phyloP scores from a whole-genome alignment of 2,329 filamentous ascomycete species.

The Monascus ruber region DNA sequence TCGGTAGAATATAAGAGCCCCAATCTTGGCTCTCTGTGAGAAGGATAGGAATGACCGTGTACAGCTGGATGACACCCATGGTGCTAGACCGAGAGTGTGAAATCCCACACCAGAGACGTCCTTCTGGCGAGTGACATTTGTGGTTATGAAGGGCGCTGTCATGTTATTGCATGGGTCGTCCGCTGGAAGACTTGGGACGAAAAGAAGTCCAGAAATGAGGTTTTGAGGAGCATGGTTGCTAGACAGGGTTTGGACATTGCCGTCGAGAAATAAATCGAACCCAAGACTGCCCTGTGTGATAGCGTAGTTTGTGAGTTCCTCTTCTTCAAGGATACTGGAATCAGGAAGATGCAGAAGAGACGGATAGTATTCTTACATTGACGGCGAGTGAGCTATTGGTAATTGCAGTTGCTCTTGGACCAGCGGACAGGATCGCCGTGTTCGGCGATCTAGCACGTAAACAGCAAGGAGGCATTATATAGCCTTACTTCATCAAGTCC shows the following conservation, averaged over 20 bases:
- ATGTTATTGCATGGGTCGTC: constrained; percentile 52
- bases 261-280: constrained; percentile 27
- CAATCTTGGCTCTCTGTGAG: constrained; percentile 50
- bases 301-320: neutral
- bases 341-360: neutral
- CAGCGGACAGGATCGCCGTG: too few species aligned
- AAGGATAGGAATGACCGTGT: constrained; percentile 58
- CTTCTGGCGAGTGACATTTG: constrained; percentile 60
- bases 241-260: constrained; percentile 65
- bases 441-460: too few species aligned
- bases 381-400: constrained; percentile 8
- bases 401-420: too few species aligned
- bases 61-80: constrained; percentile 70
- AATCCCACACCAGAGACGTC: constrained; percentile 57
- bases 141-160: constrained; percentile 56
- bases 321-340: neutral
- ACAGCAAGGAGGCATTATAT: too few species aligned
- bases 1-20: constrained; percentile 47
- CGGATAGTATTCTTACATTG: constrained; percentile 19
- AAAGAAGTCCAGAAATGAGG: constrained; percentile 66
- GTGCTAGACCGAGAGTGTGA: constrained; percentile 68
- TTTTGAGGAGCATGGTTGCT: constrained; percentile 53
- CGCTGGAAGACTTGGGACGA: constrained; percentile 59
- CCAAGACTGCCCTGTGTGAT: constrained; percentile 16
- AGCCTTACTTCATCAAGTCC: too few species aligned